These are phyloP conservation scores for Hypoxylon lienhwacheense DNA, from an alignment of 495 filamentous ascomycete species.

Conservation along the genomic window DNA sequence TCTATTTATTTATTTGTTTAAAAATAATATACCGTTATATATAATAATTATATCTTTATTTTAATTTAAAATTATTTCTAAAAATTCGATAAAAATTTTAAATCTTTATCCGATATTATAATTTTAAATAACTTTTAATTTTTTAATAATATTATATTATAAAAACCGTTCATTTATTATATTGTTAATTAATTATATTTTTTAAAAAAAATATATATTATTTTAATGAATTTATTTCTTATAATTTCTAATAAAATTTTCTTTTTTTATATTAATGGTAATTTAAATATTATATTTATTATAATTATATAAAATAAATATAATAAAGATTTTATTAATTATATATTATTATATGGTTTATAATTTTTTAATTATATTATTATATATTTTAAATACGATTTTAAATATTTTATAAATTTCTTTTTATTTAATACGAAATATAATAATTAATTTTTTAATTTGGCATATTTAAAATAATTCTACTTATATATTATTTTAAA, in stretches of 20 bases:
- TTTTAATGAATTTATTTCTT: background rate
- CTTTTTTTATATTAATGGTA: background rate
- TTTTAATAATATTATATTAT: background rate
- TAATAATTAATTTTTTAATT: background rate
- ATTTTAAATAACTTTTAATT: background rate
- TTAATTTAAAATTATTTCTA: background rate
- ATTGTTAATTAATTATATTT: background rate
- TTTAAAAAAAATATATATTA: background rate
- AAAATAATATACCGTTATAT: background rate
- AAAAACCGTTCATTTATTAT: background rate
- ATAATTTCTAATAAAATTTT: background rate
- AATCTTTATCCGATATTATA: background rate
- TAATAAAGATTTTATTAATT: background rate
- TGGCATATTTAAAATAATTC: background rate
- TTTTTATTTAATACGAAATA: background rate
- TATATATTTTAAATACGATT: background rate
- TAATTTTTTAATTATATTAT: background rate
- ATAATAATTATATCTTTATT: conserved; percentile 1
- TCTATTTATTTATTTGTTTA: conserved; percentile 1
- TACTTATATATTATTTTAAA: conserved; percentile 2
- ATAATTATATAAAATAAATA: conserved; percentile 7
- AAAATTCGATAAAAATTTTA: background rate
- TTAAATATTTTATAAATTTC: background rate
- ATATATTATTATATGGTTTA: background rate
- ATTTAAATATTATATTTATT: background rate